phyloP scores from a whole-genome alignment of 306 rosid species.

The Castanea sativa region DNA sequence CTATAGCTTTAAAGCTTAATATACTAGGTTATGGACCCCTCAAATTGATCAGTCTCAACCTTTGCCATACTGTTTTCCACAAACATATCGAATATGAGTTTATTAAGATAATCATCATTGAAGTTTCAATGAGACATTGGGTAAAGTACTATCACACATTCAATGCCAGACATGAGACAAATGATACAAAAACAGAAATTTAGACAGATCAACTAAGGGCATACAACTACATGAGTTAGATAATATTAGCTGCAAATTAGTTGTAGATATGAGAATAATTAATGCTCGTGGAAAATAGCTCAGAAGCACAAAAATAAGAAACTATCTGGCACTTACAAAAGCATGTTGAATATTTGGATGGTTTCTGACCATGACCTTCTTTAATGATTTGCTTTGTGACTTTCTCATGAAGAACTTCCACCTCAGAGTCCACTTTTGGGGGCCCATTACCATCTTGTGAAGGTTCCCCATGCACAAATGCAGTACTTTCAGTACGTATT shows the following conservation, averaged over 20 bases:
- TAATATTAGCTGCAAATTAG: background rate
- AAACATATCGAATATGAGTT: background rate
- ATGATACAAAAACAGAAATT: background rate
- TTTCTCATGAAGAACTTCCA: conserved; percentile 73
- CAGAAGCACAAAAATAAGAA: background rate
- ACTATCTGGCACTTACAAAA: conserved; percentile 56
- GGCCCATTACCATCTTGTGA: conserved; percentile 47
- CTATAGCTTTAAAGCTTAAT: background rate
- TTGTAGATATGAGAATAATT: background rate
- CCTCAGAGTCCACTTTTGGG: conserved; percentile 78
- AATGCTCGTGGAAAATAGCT: background rate
- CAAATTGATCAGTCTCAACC: background rate
- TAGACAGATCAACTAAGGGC: background rate
- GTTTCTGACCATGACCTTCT: conserved; percentile 84
- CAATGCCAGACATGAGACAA: background rate
- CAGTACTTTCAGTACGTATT: conserved; percentile 52
- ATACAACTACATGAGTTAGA: background rate
- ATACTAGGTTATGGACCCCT: background rate
- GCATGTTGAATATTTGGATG: conserved; percentile 91
- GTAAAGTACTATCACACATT: background rate
- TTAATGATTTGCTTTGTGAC: conserved; percentile 78
- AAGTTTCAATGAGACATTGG: background rate
- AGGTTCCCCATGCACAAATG: conserved; percentile 64
- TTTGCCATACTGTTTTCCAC: background rate
- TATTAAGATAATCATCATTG: background rate